Base-by-base conservation (phyloP, 1,284 basidiomycete genomes). In the Rugosomyces carneus region DNA sequence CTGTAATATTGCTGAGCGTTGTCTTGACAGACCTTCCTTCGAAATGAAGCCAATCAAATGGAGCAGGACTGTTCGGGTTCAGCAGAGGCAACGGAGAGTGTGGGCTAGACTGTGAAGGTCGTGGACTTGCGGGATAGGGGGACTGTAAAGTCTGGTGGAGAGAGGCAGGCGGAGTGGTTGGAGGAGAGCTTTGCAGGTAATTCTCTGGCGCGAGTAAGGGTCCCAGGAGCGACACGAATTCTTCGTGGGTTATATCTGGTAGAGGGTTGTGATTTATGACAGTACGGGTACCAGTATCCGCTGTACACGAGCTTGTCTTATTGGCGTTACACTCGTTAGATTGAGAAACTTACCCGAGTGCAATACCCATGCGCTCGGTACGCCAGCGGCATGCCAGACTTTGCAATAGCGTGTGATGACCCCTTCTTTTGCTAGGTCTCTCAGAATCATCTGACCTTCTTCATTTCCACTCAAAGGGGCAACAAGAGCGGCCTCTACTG, bases 211-310 rank as follows among this genome's bases (percentile, higher is more conserved):
- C 83, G 19, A 90, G 75, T 15, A 89, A 60, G 10, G 87, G 88
- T 0, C 86, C 84, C 1, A 89, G 70, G 27, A 87, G 67, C 3
- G 81, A 75, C 26, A 90, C 78, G 54, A 90, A 90, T 54, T 90
- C 87, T 51, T 89, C 87, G 53, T 89, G 87, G 0, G 84, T 82
- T 50, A 89, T 78, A 54, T 90, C 87, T 0, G 86, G 87, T 4
- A 90, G 69, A 2, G 88, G 87, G 56, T 89, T 90, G 62, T 90
- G 86, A 63, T 90, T 88, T 55, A 89, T 78, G 40, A 89, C 80
- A 5, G 84, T 80, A 27, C 76, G 75, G 5, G 73, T 65, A 57
- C 77, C 73, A 37, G 72, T 72, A 52, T 85, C 79, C 35, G 67
- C 82, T 84, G n/a, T n/a, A 3, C 31, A 46, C 15, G 40, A 29